Conservation (phyloP, 169 alveolate species). For the Cryptosporidium bovis region DNA sequence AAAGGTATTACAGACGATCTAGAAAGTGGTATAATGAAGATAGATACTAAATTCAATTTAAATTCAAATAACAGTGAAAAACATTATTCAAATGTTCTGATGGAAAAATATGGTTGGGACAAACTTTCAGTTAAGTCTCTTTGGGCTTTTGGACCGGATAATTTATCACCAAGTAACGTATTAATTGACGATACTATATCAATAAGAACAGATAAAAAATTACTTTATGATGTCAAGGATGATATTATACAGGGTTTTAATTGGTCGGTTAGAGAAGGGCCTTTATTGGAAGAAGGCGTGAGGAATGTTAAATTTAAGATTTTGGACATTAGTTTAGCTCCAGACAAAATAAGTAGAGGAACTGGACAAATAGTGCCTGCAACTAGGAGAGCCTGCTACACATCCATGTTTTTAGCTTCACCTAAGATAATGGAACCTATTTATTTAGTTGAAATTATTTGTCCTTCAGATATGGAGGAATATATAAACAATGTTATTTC, state of each 20-base stretch:
- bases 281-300: conserved; percentile 96
- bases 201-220: conserved; percentile 88
- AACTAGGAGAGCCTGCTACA: conserved; percentile 93
- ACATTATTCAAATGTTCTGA: conserved; percentile 80
- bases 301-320: conserved; percentile 91
- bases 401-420: conserved; percentile 97
- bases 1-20: conserved; percentile 90
- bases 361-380: conserved; percentile 99
- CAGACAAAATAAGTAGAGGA: conserved; percentile 92
- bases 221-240: conserved; percentile 84
- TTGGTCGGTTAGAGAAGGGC: conserved; percentile 99
- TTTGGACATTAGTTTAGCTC: conserved; percentile 88
- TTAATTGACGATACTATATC: conserved; percentile 96
- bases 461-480: conserved; percentile 84
- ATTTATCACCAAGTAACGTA: conserved; percentile 89
- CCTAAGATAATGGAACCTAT: conserved; percentile 99
- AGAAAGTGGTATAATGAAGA: conserved; percentile 86
- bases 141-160: conserved; percentile 99
- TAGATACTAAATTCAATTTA: conserved; percentile 66
- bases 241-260: conserved; percentile 96
- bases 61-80: conserved; percentile 65
- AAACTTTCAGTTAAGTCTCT: conserved; percentile 93
- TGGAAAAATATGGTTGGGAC: conserved; percentile 95
- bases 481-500: conserved; percentile 68
- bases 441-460: conserved; percentile 92